Conservation (phyloP, 257 asterid genomes). For the Lithospermum erythrorhizon region DNA sequence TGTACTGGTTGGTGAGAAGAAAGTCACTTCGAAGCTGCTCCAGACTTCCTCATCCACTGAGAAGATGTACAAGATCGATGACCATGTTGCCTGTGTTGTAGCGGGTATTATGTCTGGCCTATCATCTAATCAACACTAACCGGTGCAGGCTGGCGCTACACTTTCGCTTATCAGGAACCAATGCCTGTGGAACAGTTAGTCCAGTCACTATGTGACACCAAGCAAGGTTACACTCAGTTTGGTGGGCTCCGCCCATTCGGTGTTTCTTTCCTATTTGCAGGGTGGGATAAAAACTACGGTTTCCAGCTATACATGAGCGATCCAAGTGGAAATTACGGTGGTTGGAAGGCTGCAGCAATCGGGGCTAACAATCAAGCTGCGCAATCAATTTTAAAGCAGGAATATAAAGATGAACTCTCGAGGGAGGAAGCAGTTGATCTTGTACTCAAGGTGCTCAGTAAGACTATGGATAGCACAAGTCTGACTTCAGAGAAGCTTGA, state of each 20-base stretch:
- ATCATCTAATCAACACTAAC: neutral
- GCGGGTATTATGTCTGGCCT: neutral
- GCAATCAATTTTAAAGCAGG: neutral
- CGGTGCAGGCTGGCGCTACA: neutral
- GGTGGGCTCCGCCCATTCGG: neutral
- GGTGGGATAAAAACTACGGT: neutral
- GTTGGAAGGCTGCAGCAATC: neutral
- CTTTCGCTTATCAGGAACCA: neutral
- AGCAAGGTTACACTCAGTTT: neutral
- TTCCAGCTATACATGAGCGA: neutral
- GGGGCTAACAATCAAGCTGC: neutral
- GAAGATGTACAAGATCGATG: neutral
- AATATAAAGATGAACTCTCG: neutral
- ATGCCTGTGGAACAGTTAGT: neutral
- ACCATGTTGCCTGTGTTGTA: neutral
- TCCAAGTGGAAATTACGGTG: neutral
- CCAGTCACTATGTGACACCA: neutral
- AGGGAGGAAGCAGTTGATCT: neutral
- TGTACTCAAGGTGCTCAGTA: constrained; percentile 13
- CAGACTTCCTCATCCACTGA: neutral
- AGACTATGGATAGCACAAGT: constrained; percentile 13
- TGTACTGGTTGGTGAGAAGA: neutral
- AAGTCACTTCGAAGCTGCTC: neutral
- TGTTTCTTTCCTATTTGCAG: neutral
- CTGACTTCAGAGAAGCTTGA: constrained; percentile 12